Evolutionary conservation across 2,329 filamentous ascomycete species (phyloP).

Genomic region (Penicillium paneum): DNA sequence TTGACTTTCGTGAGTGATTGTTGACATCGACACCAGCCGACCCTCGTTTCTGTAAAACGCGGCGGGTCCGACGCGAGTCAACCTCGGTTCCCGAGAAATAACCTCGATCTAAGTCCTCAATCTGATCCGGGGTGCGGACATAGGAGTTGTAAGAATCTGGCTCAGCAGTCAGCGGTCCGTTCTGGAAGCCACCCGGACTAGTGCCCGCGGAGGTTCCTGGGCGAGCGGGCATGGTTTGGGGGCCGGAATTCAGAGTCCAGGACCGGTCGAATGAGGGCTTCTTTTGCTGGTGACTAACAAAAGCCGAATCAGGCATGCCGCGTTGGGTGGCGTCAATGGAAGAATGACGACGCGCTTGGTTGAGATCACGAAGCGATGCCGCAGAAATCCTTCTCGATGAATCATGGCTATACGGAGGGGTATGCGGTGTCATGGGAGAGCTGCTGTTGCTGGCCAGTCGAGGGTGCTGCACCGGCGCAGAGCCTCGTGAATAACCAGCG

Average conservation of each 20-base stretch:
- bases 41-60: slow-evolving; percentile 73
- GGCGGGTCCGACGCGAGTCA: slow-evolving; percentile 67
- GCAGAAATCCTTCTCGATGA: slow-evolving; percentile 63
- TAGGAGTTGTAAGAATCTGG: slow-evolving; percentile 27
- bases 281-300: slow-evolving; percentile 49
- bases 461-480: slow-evolving; percentile 30
- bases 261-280: slow-evolving; percentile 58
- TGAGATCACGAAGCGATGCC: slow-evolving; percentile 74
- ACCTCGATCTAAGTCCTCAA: slow-evolving; percentile 71
- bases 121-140: slow-evolving; percentile 31
- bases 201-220: slow-evolving; percentile 35
- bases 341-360: slow-evolving; percentile 83
- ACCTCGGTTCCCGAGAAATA: slow-evolving; percentile 91
- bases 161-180: slow-evolving; percentile 24
- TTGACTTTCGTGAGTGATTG: slow-evolving; percentile 66
- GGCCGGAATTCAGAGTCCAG: slow-evolving; percentile 53
- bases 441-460: slow-evolving; percentile 35
- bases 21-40: slow-evolving; percentile 39
- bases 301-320: slow-evolving; percentile 26
- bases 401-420: slow-evolving; percentile 42
- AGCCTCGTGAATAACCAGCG: slow-evolving; percentile 25
- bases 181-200: slow-evolving; percentile 19
- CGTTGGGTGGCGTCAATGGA: slow-evolving; percentile 68
- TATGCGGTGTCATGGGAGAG: slow-evolving; percentile 46
- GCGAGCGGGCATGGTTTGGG: slow-evolving; percentile 32